Base-by-base conservation (phyloP, 2,329 filamentous ascomycete species). In the Pseudohalonectria lignicola region DNA sequence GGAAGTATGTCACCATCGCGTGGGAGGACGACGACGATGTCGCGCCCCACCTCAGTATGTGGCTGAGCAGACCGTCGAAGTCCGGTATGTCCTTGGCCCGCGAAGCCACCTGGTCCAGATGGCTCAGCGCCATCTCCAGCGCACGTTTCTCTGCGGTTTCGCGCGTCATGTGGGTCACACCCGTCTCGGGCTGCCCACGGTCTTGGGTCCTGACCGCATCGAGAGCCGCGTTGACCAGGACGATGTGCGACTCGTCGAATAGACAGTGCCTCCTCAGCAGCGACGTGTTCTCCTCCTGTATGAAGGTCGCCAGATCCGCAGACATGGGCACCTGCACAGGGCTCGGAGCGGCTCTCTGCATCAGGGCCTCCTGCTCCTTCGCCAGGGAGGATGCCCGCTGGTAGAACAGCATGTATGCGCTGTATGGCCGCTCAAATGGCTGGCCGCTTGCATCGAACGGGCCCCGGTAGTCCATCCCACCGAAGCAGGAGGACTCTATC, bases 401-500 rank as follows among this genome's bases (percentile, higher is more conserved):
- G 56, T 98, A 98, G 57, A 98, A 96, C 8, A 98, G 71, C 85
- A 98, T 96, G 57, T 98, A 98, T 11, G 90, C 92, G 55, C 86
- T 96, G 66, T 81, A 81, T 4, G 74, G 72, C 57, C 88, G 90
- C 49, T 79, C 74, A 45, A 71, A 76, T 0, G 64, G 47, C 15
- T 66, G 54, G 42, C 63, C 61, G 49, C 63, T 59, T 36, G 49
- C 52, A 43, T 71, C 62, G 50, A 66, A 62, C 44, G 69, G 49
- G 42, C 62, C 46, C 8, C 70, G 63, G 41, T 69, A 70, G 41
- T 82, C 78, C 4, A 63, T 53, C 2, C 85, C 85, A n/a, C 85
- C 85, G 61, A 87, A 94, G 48, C 88, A 92, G 31, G 80, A 74
- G 39, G 71, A 69, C 42, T 84, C 77, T 60, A 96, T 82, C 17